Conservation (phyloP, 345 rosid species). For the Garcia nutans region DNA sequence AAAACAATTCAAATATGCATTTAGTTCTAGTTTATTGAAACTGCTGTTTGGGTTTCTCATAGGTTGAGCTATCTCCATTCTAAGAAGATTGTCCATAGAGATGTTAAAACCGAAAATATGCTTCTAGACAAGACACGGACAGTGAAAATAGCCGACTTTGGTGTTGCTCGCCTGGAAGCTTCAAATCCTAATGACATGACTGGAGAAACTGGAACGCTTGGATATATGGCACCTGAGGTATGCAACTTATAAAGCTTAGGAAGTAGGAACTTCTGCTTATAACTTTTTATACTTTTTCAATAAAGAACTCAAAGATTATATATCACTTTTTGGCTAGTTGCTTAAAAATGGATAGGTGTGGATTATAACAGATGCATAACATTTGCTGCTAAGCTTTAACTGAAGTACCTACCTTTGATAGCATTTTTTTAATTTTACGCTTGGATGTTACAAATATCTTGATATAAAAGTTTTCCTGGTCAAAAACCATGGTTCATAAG, state of each 20-base stretch:
- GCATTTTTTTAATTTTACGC: neutral
- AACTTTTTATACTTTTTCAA: neutral
- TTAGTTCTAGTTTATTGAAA: constrained; percentile 4
- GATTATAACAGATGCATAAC: neutral
- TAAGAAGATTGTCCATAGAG: constrained; percentile 41
- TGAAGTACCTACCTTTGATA: neutral
- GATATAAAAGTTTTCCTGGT: neutral
- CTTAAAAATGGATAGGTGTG: neutral
- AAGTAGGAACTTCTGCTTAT: too few relatives aligned
- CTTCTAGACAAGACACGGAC: constrained; percentile 41
- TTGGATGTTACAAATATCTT: neutral
- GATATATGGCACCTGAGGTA: constrained; percentile 48
- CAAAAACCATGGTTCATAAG: neutral
- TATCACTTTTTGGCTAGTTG: neutral
- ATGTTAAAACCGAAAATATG: constrained; percentile 44
- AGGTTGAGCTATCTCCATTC: constrained; percentile 45
- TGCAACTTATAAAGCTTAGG: neutral
- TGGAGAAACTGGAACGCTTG: constrained; percentile 39
- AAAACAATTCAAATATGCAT: neutral
- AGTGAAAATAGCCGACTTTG: constrained; percentile 38
- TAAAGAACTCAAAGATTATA: neutral
- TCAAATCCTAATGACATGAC: constrained; percentile 45
- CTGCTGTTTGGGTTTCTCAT: constrained; percentile 6
- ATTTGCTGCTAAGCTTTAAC: neutral
- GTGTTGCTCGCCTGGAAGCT: constrained; percentile 44